Base-by-base conservation (phyloP, 2,329 filamentous ascomycete species). In the Claviceps monticola region DNA sequence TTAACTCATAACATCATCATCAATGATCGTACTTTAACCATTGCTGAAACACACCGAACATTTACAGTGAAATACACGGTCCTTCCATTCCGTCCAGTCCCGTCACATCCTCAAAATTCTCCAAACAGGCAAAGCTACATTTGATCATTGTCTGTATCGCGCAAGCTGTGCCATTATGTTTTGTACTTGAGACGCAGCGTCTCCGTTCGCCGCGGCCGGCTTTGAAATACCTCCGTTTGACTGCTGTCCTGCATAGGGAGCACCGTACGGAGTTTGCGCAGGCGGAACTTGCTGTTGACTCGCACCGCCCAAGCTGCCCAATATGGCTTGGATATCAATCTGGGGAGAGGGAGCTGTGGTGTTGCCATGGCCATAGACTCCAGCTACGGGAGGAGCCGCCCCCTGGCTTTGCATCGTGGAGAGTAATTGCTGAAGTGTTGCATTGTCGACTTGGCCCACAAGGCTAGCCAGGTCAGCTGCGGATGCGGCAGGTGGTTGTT, bases 101-200 rank as follows among this genome's bases (percentile, higher is more conserved):
- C 9, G 9, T 34, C 29, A 34, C 29, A 9, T 34, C 9, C 29
- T 34, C 29, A 9, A 34, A 34, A 34, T 34, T 34, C 29, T 34
- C 29, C 29, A 34, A 34, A 34, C 29, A 34, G 29, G 11, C 29
- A 11, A 23, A 43, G 13, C 41, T 43, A 21, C 14, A 26, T 19
- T 41, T 45, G 21, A 17, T 58, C 46, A 80, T 61, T 82, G 76
- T 56, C 81, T 74, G 60, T 79, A 84, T 58, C 77, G 79, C 46
- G 82, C 78, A 54, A 88, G 68, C 59, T 86, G 81, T 14, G 83
- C 82, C 78, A 89, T 84, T 49, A 89, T 86, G 59, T 86, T 84
- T 62, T 84, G 78, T 58, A 88, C 74, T 50, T 80, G 73, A 13
- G 81, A 71, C 8, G 72, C 70, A 13, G 70, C 65, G 51, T 69